A percentile compares a stretch with the other conserved stretches of the same genome.
Conservation (phyloP, 2,329 filamentous ascomycete species). For the Trichoderma polysporum region DNA sequence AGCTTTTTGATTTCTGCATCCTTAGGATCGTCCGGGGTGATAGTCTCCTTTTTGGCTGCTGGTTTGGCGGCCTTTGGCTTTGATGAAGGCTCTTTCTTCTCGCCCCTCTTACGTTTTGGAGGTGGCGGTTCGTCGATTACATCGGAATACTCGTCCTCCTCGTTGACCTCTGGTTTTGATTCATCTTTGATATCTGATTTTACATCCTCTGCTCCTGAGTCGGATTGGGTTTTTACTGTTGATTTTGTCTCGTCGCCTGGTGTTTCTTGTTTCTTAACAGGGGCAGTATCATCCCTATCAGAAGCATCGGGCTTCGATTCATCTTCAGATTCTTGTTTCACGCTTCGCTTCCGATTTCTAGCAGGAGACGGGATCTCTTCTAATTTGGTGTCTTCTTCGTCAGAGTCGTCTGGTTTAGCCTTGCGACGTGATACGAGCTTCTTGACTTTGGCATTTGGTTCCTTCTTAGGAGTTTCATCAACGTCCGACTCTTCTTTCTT, state of each 20-base stretch:
- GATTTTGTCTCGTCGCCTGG: slow-evolving; percentile 16
- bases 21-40: slow-evolving; percentile 53
- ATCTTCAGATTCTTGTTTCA: slow-evolving; percentile 21
- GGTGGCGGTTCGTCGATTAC: slow-evolving; percentile 72
- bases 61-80: slow-evolving; percentile 34
- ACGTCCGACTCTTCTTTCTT: slow-evolving; percentile 34
- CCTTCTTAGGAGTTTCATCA: slow-evolving; percentile 26
- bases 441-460: slow-evolving; percentile 23
- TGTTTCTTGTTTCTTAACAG: slow-evolving; percentile 17
- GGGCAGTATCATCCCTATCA: neutral
- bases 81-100: slow-evolving; percentile 31
- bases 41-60: slow-evolving; percentile 31
- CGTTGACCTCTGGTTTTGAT: slow-evolving; percentile 26
- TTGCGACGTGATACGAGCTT: slow-evolving; percentile 23
- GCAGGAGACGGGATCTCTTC: slow-evolving; percentile 2
- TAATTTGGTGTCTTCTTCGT: slow-evolving; percentile 12
- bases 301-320: slow-evolving; percentile 2
- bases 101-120: slow-evolving; percentile 58
- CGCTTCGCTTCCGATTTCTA: slow-evolving; percentile 20
- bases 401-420: slow-evolving; percentile 16
- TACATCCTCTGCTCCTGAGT: slow-evolving; percentile 18
- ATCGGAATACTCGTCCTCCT: slow-evolving; percentile 43
- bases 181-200: slow-evolving; percentile 22
- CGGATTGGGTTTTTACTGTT: neutral
- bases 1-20: slow-evolving; percentile 83